A percentile compares a stretch with the other conserved stretches of the same genome.
Evolutionary conservation across 2,329 filamentous ascomycete genomes (phyloP).

Genomic region (Biscogniauxia mediterranea): DNA sequence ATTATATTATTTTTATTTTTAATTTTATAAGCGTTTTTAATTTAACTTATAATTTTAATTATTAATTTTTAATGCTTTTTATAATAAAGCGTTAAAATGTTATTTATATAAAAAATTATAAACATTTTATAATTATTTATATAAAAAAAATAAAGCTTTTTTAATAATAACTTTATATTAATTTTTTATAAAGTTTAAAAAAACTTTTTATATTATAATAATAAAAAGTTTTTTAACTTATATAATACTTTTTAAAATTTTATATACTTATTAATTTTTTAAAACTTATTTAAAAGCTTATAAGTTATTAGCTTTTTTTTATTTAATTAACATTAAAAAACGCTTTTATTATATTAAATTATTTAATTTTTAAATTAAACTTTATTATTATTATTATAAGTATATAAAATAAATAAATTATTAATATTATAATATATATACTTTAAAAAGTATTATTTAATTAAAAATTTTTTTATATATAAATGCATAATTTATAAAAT

Average conservation of each 20-base stretch:
- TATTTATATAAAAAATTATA: background rate
- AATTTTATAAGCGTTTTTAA: background rate
- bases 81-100: background rate
- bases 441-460: background rate
- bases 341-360: background rate
- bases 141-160: constrained; percentile 1
- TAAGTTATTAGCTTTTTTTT: constrained; percentile 1
- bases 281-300: background rate
- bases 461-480: background rate
- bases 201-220: background rate
- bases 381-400: background rate
- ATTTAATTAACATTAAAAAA: background rate
- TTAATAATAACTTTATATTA: background rate
- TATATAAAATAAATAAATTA: background rate
- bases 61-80: background rate
- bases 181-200: constrained; percentile 1
- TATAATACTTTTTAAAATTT: background rate
- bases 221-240: background rate
- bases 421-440: background rate
- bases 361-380: background rate
- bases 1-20: background rate
- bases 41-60: background rate
- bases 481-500: background rate
- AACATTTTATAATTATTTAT: background rate
- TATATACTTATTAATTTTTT: background rate